A percentile compares a stretch with the other conserved stretches of the same genome.
These are phyloP conservation scores for Petunia hybrid DNA, from an alignment of 305 asterid species.

Conservation along the genomic window DNA sequence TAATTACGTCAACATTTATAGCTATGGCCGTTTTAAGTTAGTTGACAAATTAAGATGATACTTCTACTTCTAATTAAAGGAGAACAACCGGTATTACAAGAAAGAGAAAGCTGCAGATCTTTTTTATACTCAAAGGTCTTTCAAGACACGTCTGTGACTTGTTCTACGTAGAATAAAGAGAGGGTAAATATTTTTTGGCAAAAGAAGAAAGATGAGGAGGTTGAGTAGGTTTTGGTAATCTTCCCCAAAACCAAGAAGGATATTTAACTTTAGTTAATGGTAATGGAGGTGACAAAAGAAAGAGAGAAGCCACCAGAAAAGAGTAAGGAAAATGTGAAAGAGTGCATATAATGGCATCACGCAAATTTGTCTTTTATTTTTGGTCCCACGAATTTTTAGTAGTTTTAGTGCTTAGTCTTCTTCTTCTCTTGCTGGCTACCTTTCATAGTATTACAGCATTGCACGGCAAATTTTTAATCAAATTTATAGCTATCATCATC, in stretches of 20 bases:
- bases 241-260: slow-evolving; percentile 32
- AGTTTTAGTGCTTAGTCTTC: slow-evolving; percentile 25
- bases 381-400: slow-evolving; percentile 33
- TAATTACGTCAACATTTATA: not conserved
- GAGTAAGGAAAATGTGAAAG: slow-evolving; percentile 26
- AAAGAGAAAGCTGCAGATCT: not conserved
- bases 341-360: slow-evolving; percentile 32
- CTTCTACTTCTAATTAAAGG: slow-evolving; percentile 15
- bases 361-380: slow-evolving; percentile 15
- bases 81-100: not conserved
- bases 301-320: slow-evolving; percentile 21
- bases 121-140: not conserved
- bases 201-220: slow-evolving; percentile 13
- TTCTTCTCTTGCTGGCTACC: not conserved
- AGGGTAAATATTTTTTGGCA: slow-evolving; percentile 21
- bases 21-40: not conserved
- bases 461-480: slow-evolving; percentile 15
- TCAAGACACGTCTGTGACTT: not conserved
- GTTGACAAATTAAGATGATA: not conserved
- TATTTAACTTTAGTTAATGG: slow-evolving; percentile 32
- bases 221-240: slow-evolving; percentile 27
- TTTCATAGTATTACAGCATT: slow-evolving; percentile 21
- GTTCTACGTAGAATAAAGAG: slow-evolving; percentile 20
- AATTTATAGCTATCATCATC: not conserved
- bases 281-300: slow-evolving; percentile 14